Evolutionary conservation across 495 filamentous ascomycete species (phyloP), one percentile per base, ranked within the genome.

Genomic region (Aspergillus haitiensis): DNA sequence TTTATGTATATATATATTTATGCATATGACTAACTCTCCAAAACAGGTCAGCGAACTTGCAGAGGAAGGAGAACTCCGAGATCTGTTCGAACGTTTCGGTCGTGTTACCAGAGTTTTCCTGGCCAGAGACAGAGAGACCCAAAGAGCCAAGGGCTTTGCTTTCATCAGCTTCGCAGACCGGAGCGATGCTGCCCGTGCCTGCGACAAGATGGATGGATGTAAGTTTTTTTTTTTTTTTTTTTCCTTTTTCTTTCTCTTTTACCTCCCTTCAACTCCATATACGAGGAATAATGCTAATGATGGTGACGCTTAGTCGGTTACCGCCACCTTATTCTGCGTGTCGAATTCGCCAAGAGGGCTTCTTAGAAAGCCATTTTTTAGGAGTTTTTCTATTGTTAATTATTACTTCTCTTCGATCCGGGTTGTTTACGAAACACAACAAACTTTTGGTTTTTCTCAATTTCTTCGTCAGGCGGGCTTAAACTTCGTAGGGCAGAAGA

Each of bases 161-260:
- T 98, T 98, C 73, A 96, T 98, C 78, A 95, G 90, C 72, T 98
- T 92, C 74, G 86, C 86, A 51, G 94, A 98, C 63, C 83, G 93
- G 64, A 73, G 78, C 59, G 95, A 98, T 76, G 94, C 94, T 56
- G 86, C 88, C 58, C 89, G 86, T 75, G 94, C 94, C 7, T 97
- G 93, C 77, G 87, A 89, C 78, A 98, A 96, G 81, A 90, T 98
- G 88, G 94, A 98, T 78, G 95, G 95, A 64, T 97, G 86, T 88
- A 81, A 72, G 86, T 82, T 61, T 61, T 57, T 35, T 21, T 61
- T 60, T 40, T 37, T 10, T 36, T 31, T 16, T 31, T 35, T 9
- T 34, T 45, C 34, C 31, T 37, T 36, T 37, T 44, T 6, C 46
- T 42, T 33, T 40, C 1, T 31, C 33, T 27, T 52, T 32, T 44